Evolutionary conservation across 495 filamentous ascomycete species (phyloP).

Genomic region (Tuber umbilicatum): DNA sequence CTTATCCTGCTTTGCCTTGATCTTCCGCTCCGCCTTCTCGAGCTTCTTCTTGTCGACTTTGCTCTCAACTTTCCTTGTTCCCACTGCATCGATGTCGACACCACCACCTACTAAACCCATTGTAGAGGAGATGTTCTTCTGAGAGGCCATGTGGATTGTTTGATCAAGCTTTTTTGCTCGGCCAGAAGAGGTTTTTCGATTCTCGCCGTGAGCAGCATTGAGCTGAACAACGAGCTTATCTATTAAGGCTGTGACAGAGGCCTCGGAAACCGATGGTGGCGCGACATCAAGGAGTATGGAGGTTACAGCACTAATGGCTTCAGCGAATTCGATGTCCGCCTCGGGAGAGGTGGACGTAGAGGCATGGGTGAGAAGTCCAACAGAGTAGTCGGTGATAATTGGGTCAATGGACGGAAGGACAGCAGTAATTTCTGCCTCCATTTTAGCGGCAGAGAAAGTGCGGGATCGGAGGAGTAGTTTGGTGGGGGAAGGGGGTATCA

Average conservation of each 20-base stretch:
- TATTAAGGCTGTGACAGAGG: slow-evolving; percentile 74
- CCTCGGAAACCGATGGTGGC: slow-evolving; percentile 77
- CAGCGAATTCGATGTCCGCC: slow-evolving; percentile 61
- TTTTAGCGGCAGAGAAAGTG: slow-evolving; percentile 42
- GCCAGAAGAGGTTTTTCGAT: slow-evolving; percentile 61
- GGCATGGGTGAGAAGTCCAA: slow-evolving; percentile 89
- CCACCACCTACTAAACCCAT: slow-evolving; percentile 73
- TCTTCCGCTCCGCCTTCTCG: slow-evolving; percentile 97
- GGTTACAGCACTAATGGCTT: slow-evolving; percentile 76
- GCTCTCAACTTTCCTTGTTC: slow-evolving; percentile 86
- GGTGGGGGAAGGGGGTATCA: not conserved
- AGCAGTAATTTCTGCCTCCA: slow-evolving; percentile 87
- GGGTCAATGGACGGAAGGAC: slow-evolving; percentile 84
- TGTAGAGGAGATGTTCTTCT: slow-evolving; percentile 92
- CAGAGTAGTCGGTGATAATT: slow-evolving; percentile 84
- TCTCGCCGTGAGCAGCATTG: slow-evolving; percentile 62
- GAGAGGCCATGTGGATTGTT: slow-evolving; percentile 87
- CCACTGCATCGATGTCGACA: slow-evolving; percentile 91
- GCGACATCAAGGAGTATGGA: slow-evolving; percentile 60
- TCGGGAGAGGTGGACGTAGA: slow-evolving; percentile 75
- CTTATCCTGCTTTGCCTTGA: slow-evolving; percentile 95
- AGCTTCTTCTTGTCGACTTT: slow-evolving; percentile 98
- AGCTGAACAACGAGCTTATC: slow-evolving; percentile 81
- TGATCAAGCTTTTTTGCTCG: slow-evolving; percentile 83
- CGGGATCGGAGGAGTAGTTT: not conserved